Base-by-base conservation (phyloP, 257 asterid species). In the Linaria vulgaris region DNA sequence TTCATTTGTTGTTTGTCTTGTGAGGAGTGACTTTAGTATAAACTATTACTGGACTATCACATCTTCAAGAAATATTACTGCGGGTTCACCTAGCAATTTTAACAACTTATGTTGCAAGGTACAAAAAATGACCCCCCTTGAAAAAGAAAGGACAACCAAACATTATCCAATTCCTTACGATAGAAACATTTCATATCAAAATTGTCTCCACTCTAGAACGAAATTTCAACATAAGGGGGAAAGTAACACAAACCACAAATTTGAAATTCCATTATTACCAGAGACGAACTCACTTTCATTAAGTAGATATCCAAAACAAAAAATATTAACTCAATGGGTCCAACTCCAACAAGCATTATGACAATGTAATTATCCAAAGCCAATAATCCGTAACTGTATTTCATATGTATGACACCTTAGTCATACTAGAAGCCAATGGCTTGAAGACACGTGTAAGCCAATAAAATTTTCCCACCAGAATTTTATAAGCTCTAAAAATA, bases 391-490 rank as follows among this genome's bases (percentile, higher is more conserved):
- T 21, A n/a, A n/a, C n/a, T n/a, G n/a, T n/a, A n/a, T n/a, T n/a
- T n/a, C n/a, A n/a, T n/a, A n/a, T n/a, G n/a, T 27, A 2, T 27
- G 6, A 27, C 34, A 27, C 3, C 6, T 12, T 43, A 2, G 10
- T 34, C 5, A 4, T 34, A 34, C 10, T 34, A 50, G 11, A 19
- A 23, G 27, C 56, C 3, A 54, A 54, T 61, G 15, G 13, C 48
- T 3, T 0, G 8, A 5, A 6, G 3, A 17, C 61, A 68, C 69
- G 78, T 68, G 56, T 17, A 19, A 57, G 11, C 27, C n/a, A 49
- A 15, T 9, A 5, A 50, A 50, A 21, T 27, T 27, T 74, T 56
- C 63, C 72, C 68, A 65, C 72, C 76, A 45, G 34, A 25, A 17
- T 37, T 24, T 67, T 66, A 61, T 53, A 52, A 56, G 16, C 24